These are phyloP conservation scores for Penicillium ucsense DNA, from an alignment of 495 filamentous ascomycete species.

Conservation along the genomic window DNA sequence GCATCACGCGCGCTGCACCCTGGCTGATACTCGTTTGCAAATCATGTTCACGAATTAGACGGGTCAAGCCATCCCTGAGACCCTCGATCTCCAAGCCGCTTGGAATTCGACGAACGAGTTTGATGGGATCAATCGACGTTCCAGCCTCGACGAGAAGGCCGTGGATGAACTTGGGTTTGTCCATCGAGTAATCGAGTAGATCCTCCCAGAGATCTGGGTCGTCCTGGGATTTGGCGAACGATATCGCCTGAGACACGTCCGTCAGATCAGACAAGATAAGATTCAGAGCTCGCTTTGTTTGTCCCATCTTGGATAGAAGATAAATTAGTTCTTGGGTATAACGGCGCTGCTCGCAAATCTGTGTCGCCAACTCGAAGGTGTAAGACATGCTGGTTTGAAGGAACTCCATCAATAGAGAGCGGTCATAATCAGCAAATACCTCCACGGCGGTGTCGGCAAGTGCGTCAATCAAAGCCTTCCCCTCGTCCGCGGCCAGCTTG, in stretches of 20 bases:
- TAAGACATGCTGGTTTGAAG: constrained; percentile 78
- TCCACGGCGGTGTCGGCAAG: constrained; percentile 78
- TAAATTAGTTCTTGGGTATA: constrained; percentile 89
- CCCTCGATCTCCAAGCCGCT: constrained; percentile 87
- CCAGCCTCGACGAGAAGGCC: constrained; percentile 89
- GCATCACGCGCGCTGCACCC: constrained; percentile 76
- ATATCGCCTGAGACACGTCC: constrained; percentile 84
- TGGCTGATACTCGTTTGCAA: constrained; percentile 84
- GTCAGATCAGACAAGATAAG: constrained; percentile 82
- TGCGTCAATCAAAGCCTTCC: constrained; percentile 68
- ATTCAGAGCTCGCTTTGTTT: constrained; percentile 79
- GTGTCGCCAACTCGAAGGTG: constrained; percentile 63
- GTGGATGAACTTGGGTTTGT: constrained; percentile 88
- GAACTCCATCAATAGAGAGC: constrained; percentile 71
- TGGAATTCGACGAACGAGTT: constrained; percentile 80
- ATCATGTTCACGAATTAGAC: constrained; percentile 87
- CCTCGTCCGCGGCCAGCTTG: constrained; percentile 46
- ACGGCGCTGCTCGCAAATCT: constrained; percentile 64
- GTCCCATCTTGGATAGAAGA: constrained; percentile 85
- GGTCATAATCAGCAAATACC: constrained; percentile 78
- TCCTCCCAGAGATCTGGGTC: constrained; percentile 92
- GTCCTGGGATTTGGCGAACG: constrained; percentile 85
- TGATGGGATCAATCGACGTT: constrained; percentile 82
- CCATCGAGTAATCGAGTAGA: constrained; percentile 89
- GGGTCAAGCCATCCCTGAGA: constrained; percentile 68